Evolutionary conservation across 495 filamentous ascomycete genomes (phyloP).

Genomic region (Aspergillus panamensis): DNA sequence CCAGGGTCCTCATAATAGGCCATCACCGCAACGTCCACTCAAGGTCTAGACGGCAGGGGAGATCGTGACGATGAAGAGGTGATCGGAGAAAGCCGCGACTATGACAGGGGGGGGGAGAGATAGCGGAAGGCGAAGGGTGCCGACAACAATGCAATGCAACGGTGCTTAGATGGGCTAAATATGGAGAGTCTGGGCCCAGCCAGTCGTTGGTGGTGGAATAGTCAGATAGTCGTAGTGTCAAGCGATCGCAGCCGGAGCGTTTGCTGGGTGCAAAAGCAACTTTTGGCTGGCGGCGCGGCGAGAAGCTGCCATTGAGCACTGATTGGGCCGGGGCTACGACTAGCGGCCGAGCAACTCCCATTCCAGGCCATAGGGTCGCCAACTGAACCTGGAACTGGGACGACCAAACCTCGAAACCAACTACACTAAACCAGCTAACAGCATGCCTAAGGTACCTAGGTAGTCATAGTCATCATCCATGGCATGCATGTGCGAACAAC

Average conservation of each 20-base stretch:
- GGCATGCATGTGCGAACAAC: conserved; percentile 13
- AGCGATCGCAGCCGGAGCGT: background rate
- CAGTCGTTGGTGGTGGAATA: background rate
- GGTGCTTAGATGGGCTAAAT: conserved; percentile 5
- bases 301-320: background rate
- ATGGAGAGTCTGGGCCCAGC: conserved; percentile 2
- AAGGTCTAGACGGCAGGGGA: conserved; percentile 3
- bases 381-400: background rate
- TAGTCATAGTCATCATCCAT: conserved; percentile 7
- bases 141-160: background rate
- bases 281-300: conserved; percentile 6
- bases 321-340: conserved; percentile 8
- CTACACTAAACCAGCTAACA: background rate
- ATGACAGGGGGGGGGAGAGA: conserved; percentile 13
- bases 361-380: background rate
- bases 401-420: background rate
- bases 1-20: conserved; percentile 44
- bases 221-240: background rate
- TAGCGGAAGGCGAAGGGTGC: conserved; percentile 1
- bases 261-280: background rate
- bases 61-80: conserved; percentile 10
- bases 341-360: background rate
- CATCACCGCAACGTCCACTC: conserved; percentile 27
- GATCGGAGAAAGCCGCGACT: conserved; percentile 14
- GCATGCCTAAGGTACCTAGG: no score